Base-by-base conservation (phyloP, 495 filamentous ascomycete species). In the Aspergillus sclerotiicarbonarius region DNA sequence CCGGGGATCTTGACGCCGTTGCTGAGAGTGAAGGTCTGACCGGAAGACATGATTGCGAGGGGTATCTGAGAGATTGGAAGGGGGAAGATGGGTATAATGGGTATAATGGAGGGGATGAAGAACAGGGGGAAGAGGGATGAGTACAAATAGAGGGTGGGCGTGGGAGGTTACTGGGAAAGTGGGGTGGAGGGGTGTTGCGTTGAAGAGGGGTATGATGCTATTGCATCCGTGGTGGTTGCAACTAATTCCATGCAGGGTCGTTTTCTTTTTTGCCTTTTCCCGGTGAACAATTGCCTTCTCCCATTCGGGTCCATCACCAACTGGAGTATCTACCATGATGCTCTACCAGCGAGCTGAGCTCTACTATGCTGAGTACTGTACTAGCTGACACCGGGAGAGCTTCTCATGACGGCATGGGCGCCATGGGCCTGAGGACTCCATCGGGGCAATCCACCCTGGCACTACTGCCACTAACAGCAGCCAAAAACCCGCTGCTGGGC, bases 1-100 rank as follows among this genome's bases (percentile, higher is more conserved):
- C 82, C 87, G 53, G 91, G 91, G 67, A 95, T 92, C 63, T 81
- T 82, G 66, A 79, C 82, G 49, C 89, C 89, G 53, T 89, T 90
- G 77, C 85, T 90, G 65, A 93, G 86, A 61, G 79, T 88, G 75
- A 83, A 88, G 50, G 84, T 84, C 70, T 84, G 80, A 68, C 75
- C 73, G 62, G 62, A 65, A 49, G 76, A 79, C 76, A 79, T 78
- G 57, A 19, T 60, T 56, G 52, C 58, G 43, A 47, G 53, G 49
- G 63, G 58, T 64, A 59, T 54, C 30, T 41, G 32, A 51, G 29
- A 47, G 16, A 15, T 51, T 31, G 41, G 20, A 33, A 54, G 43
- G 57, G 20, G 50, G 54, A 45, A 21, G 48, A 60, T 41, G 37
- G 37, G 37, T 41, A 41, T 41, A 41, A 41, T 41, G 7, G 13